A percentile compares a stretch with the other conserved stretches of the same genome.
These are phyloP conservation scores for Phytopythium litorale DNA, from an alignment of 352 stramenopile genomes.

Conservation along the genomic window DNA sequence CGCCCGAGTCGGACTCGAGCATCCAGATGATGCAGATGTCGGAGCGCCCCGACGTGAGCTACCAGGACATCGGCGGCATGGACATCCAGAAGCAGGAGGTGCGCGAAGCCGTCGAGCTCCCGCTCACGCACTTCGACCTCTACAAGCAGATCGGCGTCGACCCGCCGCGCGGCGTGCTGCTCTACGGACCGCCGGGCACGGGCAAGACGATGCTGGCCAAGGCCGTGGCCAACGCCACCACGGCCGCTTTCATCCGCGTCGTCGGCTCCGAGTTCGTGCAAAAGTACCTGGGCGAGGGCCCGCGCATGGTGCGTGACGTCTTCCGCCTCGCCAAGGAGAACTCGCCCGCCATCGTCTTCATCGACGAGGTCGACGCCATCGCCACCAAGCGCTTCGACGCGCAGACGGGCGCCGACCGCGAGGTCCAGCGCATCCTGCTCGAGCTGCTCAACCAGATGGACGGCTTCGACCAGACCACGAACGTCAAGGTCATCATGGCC, in stretches of 20 bases:
- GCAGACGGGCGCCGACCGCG: slow-evolving; percentile 95
- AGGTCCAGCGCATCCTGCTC: slow-evolving; percentile 99
- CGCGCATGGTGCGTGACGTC: slow-evolving; percentile 99
- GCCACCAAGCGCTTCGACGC: slow-evolving; percentile 99
- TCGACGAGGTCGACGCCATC: slow-evolving; percentile 99
- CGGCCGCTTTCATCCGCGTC: slow-evolving; percentile 98
- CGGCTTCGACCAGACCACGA: slow-evolving; percentile 99
- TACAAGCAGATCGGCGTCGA: slow-evolving; percentile 99
- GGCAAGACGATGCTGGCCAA: slow-evolving; percentile 94
- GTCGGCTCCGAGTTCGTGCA: slow-evolving; percentile 99
- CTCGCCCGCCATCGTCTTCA: slow-evolving; percentile 99
- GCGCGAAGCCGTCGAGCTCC: slow-evolving; percentile 98
- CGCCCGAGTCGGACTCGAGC: slow-evolving; percentile 98
- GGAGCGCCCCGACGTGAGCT: slow-evolving; percentile 96
- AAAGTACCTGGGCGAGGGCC: slow-evolving; percentile 99
- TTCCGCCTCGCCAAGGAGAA: slow-evolving; percentile 99
- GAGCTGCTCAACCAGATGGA: slow-evolving; percentile 99
- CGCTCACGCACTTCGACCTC: slow-evolving; percentile 98
- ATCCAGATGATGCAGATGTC: slow-evolving; percentile 99
- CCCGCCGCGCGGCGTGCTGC: slow-evolving; percentile 96
- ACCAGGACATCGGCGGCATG: slow-evolving; percentile 98
- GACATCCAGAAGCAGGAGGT: slow-evolving; percentile 99
- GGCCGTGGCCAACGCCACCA: slow-evolving; percentile 98
- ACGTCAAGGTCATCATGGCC: slow-evolving; percentile 99
- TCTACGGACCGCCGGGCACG: slow-evolving; percentile 96